phyloP scores from a whole-genome alignment of 1,139 yeast genomes.

The Entelexis paramagnoliae region DNA sequence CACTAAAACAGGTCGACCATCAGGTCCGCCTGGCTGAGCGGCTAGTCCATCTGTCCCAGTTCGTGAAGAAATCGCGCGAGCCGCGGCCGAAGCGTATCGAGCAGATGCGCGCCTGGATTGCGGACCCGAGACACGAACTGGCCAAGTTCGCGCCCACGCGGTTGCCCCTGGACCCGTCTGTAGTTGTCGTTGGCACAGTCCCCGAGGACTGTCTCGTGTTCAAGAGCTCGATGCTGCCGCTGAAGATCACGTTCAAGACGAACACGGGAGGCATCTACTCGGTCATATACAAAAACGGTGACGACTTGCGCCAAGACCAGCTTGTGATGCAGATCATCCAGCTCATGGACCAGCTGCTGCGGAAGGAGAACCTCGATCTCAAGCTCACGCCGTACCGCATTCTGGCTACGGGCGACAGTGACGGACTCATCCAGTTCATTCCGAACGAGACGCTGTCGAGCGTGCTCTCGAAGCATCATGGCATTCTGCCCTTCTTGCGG shows the following conservation, averaged over 20 bases:
- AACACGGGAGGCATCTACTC: slow-evolving; percentile 52
- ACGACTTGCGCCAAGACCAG: slow-evolving; percentile 93
- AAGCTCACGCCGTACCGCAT: slow-evolving; percentile 82
- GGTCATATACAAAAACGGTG: slow-evolving; percentile 90
- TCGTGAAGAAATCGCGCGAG: slow-evolving; percentile 42
- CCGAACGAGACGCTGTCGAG: slow-evolving; percentile 86
- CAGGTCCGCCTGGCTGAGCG: slow-evolving; percentile 40
- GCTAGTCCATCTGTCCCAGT: slow-evolving; percentile 37
- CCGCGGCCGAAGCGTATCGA: slow-evolving; percentile 50
- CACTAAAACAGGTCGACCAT: slow-evolving; percentile 30
- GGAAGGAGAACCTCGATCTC: slow-evolving; percentile 83
- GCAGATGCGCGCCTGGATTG: slow-evolving; percentile 31
- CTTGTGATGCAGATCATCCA: slow-evolving; percentile 84
- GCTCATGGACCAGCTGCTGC: slow-evolving; percentile 79
- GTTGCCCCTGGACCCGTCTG: slow-evolving; percentile 61
- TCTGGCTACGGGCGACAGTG: slow-evolving; percentile 79
- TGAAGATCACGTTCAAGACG: slow-evolving; percentile 69
- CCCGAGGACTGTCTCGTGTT: slow-evolving; percentile 79
- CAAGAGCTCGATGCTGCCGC: slow-evolving; percentile 80
- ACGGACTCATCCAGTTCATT: slow-evolving; percentile 87
- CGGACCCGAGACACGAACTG: slow-evolving; percentile 35
- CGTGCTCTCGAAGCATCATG: slow-evolving; percentile 59
- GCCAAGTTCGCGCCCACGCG: slow-evolving; percentile 48
- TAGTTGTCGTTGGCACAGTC: slow-evolving; percentile 59
- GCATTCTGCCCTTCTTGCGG: slow-evolving; percentile 59